Evolutionary conservation across 108 stramenopile species (phyloP).

Genomic region (Cafeteria roenbergensis): DNA sequence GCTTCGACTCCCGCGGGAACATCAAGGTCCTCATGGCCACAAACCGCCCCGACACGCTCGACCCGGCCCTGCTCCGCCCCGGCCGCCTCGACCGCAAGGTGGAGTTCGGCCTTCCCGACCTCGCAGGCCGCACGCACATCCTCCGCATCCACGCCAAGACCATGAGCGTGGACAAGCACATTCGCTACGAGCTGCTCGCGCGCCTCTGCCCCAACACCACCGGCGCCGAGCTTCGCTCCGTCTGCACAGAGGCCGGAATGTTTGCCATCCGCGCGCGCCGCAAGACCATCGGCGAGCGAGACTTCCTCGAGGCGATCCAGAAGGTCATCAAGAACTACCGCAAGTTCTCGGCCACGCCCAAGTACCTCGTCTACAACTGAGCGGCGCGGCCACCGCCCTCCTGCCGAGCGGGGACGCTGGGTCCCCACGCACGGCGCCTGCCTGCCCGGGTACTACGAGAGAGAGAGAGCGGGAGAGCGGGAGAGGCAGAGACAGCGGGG

Average conservation of each 20-base stretch:
- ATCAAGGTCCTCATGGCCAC: conserved; percentile 97
- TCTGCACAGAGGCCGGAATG: conserved; percentile 99
- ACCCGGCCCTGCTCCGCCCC: conserved; percentile 85
- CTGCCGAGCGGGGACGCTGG: no score
- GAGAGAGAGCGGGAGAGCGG: no score
- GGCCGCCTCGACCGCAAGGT: conserved; percentile 93
- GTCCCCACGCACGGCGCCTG: no score
- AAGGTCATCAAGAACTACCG: conserved; percentile 99
- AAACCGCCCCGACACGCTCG: conserved; percentile 89
- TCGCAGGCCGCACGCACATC: conserved; percentile 88
- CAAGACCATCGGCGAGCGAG: conserved; percentile 87
- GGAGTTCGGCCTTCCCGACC: conserved; percentile 86
- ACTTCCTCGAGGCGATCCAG: conserved; percentile 91
- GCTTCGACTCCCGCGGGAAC: conserved; percentile 90
- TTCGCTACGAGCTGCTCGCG: conserved; percentile 92
- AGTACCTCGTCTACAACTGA: conserved; percentile 59
- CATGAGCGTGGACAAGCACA: conserved; percentile 91
- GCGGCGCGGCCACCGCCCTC: no score
- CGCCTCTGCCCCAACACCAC: conserved; percentile 93
- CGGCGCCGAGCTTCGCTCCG: conserved; percentile 85
- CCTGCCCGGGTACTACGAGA: no score
- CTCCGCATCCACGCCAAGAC: conserved; percentile 84
- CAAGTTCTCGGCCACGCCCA: conserved; percentile 96
- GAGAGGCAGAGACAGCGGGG: no score
- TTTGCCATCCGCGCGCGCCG: conserved; percentile 90